phyloP scores from a whole-genome alignment of 768 basidiomycete genomes.

The Agaricus subrufescens region DNA sequence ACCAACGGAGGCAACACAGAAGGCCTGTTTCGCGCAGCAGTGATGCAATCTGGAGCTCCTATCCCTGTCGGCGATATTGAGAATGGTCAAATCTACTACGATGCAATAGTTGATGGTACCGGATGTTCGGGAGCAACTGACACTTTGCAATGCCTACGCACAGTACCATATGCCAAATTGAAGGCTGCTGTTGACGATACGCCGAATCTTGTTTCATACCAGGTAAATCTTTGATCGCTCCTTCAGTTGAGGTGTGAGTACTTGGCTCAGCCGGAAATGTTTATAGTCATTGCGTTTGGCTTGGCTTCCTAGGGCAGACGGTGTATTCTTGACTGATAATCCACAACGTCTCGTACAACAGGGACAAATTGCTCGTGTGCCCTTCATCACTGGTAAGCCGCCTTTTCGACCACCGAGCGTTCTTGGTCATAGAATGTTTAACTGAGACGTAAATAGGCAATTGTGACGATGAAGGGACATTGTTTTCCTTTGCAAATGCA shows the following conservation, averaged over 20 bases:
- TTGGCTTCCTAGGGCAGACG: conserved; percentile 48
- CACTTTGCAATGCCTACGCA: conserved; percentile 35
- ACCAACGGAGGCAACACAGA: conserved; percentile 1
- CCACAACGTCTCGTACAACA: conserved; percentile 36
- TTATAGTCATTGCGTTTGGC: conserved; percentile 37
- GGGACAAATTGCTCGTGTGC: conserved; percentile 42
- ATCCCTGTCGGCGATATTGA: conserved; percentile 37
- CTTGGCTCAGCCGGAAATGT: conserved; percentile 2
- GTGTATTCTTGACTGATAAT: conserved; percentile 38
- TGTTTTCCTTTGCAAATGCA: conserved; percentile 43
- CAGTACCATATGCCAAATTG: conserved; percentile 28
- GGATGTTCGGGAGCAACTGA: conserved; percentile 27
- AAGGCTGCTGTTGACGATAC: conserved; percentile 34
- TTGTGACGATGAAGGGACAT: conserved; percentile 58
- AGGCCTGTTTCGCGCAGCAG: conserved; percentile 9
- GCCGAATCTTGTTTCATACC: conserved; percentile 33
- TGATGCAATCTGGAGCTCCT: conserved; percentile 33
- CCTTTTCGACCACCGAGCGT: not conserved
- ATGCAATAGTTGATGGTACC: conserved; percentile 29
- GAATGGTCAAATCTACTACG: conserved; percentile 42
- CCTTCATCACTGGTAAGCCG: conserved; percentile 37
- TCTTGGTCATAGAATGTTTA: not conserved
- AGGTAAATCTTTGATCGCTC: conserved; percentile 20
- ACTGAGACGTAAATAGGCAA: conserved; percentile 29
- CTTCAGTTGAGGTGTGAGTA: not conserved